Evolutionary conservation across 1,284 basidiomycete species (phyloP).

Genomic region (Tremellales sp.): DNA sequence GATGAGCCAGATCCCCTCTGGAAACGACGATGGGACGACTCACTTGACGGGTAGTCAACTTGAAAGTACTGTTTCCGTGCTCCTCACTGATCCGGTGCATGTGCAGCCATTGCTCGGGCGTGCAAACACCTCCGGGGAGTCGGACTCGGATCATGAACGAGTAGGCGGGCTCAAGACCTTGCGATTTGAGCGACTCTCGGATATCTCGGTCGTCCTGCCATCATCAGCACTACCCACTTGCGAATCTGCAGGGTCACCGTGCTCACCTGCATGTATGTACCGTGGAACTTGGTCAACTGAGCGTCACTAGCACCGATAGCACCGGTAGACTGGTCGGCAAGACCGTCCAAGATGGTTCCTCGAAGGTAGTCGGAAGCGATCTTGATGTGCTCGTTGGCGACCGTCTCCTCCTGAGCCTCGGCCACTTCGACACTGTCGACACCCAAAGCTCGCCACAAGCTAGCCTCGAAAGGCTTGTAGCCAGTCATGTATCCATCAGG

Average conservation of each 20-base stretch:
- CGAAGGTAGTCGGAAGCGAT: slow-evolving; percentile 91
- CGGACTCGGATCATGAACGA: slow-evolving; percentile 98
- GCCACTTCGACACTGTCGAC: slow-evolving; percentile 84
- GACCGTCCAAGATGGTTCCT: slow-evolving; percentile 89
- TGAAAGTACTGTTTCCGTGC: slow-evolving; percentile 90
- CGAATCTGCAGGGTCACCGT: too few species aligned
- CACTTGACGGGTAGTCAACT: slow-evolving; percentile 78
- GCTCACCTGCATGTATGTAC: slow-evolving; percentile 76
- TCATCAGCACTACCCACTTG: slow-evolving; percentile 17
- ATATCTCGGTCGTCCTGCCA: slow-evolving; percentile 93
- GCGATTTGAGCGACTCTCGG: slow-evolving; percentile 87
- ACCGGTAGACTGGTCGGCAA: slow-evolving; percentile 81
- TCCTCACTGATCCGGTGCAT: slow-evolving; percentile 96
- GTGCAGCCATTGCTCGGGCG: slow-evolving; percentile 85
- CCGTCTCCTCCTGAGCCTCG: slow-evolving; percentile 91
- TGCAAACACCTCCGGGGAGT: slow-evolving; percentile 92
- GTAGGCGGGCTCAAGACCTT: slow-evolving; percentile 93
- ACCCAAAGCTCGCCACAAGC: slow-evolving; percentile 89
- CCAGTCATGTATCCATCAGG: slow-evolving; percentile 94
- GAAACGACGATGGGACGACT: background rate
- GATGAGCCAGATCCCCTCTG: background rate
- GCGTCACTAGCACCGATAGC: slow-evolving; percentile 84
- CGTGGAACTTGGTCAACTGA: slow-evolving; percentile 98
- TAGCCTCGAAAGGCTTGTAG: slow-evolving; percentile 91
- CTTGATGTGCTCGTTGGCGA: slow-evolving; percentile 99